A percentile compares a stretch with the other conserved stretches of the same genome.
Conservation (phyloP, 2,329 filamentous ascomycete genomes). For the Diatrype stigma region DNA sequence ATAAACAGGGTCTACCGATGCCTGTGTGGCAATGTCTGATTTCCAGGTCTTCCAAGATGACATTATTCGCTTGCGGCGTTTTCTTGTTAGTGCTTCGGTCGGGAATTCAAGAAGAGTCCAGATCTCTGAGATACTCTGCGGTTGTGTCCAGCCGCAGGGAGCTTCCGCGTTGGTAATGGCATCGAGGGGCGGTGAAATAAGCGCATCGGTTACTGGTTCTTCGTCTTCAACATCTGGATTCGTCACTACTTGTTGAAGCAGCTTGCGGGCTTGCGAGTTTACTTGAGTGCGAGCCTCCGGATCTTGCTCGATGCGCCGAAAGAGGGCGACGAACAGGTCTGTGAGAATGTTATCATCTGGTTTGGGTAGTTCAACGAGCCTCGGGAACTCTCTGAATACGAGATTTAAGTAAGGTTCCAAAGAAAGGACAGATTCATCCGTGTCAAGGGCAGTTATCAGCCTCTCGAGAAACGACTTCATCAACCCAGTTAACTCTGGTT, state of each 20-base stretch:
- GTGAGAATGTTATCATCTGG: slow-evolving; percentile 13
- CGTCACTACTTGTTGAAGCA: slow-evolving; percentile 16
- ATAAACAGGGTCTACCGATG: slow-evolving; percentile 17
- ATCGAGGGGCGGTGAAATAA: slow-evolving; percentile 22
- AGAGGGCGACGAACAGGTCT: slow-evolving; percentile 18
- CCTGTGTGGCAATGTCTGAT: slow-evolving; percentile 13
- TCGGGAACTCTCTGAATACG: slow-evolving; percentile 21
- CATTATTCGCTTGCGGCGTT: slow-evolving; percentile 28
- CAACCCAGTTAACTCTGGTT: slow-evolving; percentile 20
- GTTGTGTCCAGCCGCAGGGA: slow-evolving; percentile 20
- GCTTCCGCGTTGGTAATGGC: slow-evolving; percentile 16
- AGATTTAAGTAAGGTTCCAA: slow-evolving; percentile 17
- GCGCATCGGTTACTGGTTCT: slow-evolving; percentile 20
- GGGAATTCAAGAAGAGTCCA: slow-evolving; percentile 23
- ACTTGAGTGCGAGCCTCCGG: not conserved
- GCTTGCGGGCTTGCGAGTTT: slow-evolving; percentile 6
- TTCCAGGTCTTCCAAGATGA: slow-evolving; percentile 27
- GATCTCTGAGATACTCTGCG: slow-evolving; percentile 16
- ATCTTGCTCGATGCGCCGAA: slow-evolving; percentile 15
- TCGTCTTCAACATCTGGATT: slow-evolving; percentile 22
- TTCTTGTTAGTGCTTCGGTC: slow-evolving; percentile 22
- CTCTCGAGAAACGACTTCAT: slow-evolving; percentile 19
- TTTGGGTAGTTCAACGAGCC: slow-evolving; percentile 18
- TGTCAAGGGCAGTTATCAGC: slow-evolving; percentile 14
- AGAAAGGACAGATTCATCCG: slow-evolving; percentile 6